A percentile compares a stretch with the other conserved stretches of the same genome.
Conservation (phyloP, 2,329 filamentous ascomycete genomes). For the Nemania diffusa region DNA sequence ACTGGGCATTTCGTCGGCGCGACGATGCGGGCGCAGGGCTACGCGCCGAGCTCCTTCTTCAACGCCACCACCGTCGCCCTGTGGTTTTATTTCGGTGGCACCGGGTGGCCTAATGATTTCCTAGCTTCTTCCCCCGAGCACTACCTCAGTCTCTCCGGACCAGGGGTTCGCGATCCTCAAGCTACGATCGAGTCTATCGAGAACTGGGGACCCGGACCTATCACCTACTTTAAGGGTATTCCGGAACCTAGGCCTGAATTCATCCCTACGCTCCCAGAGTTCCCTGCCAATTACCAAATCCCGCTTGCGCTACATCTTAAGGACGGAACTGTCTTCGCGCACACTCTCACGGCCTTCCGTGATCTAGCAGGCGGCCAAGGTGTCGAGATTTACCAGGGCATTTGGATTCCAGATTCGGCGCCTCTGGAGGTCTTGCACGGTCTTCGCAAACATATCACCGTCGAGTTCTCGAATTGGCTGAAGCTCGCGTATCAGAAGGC, state of each 20-base stretch:
- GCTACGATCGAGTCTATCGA: slow-evolving; percentile 31
- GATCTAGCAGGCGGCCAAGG: slow-evolving; percentile 20
- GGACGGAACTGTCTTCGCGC: slow-evolving; percentile 35
- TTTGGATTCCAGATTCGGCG: slow-evolving; percentile 30
- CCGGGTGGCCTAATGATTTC: slow-evolving; percentile 33
- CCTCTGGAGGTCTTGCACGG: slow-evolving; percentile 22
- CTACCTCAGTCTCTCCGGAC: slow-evolving; percentile 30
- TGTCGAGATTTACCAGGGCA: slow-evolving; percentile 34
- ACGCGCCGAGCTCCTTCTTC: slow-evolving; percentile 26
- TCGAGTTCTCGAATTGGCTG: slow-evolving; percentile 37
- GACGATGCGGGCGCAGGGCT: slow-evolving; percentile 25
- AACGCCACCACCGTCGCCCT: slow-evolving; percentile 25
- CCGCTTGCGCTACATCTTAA: slow-evolving; percentile 15
- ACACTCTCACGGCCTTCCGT: slow-evolving; percentile 29
- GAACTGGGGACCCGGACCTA: slow-evolving; percentile 32
- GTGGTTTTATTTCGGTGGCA: slow-evolving; percentile 30
- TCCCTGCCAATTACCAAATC: slow-evolving; percentile 12
- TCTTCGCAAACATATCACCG: slow-evolving; percentile 30
- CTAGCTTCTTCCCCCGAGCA: slow-evolving; percentile 29
- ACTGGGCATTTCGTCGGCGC: slow-evolving; percentile 28
- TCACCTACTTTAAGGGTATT: slow-evolving; percentile 34
- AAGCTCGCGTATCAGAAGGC: slow-evolving; percentile 32
- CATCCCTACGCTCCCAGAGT: slow-evolving; percentile 26
- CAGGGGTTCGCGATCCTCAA: slow-evolving; percentile 19
- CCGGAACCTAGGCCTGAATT: slow-evolving; percentile 25